Conservation (phyloP, 2,329 filamentous ascomycete species). For the Pseudogymnoascus sp. region DNA sequence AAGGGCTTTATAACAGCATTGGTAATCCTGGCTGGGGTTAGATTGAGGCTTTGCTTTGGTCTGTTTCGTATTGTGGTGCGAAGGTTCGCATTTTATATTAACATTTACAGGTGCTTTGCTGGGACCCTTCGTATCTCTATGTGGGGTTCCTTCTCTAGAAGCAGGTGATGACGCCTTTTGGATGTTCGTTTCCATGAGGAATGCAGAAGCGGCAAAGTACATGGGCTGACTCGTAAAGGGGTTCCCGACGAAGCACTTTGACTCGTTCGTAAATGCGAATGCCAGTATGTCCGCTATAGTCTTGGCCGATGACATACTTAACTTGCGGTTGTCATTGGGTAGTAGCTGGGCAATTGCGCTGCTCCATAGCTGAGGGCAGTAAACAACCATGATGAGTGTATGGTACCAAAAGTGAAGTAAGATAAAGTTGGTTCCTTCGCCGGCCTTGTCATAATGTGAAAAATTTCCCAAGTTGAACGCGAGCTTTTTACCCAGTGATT, state of each 20-base stretch:
- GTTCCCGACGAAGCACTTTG: constrained; percentile 78
- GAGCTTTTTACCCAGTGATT: constrained; percentile 63
- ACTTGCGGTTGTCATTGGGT: constrained; percentile 64
- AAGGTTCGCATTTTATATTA: constrained; percentile 19
- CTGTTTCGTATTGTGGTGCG: constrained; percentile 22
- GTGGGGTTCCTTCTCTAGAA: constrained; percentile 43
- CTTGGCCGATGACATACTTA: constrained; percentile 53
- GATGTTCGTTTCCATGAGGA: constrained; percentile 72
- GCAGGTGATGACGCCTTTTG: constrained; percentile 58
- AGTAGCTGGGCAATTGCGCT: constrained; percentile 63
- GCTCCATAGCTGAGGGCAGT: constrained; percentile 75
- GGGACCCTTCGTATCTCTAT: constrained; percentile 11
- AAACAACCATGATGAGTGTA: constrained; percentile 73
- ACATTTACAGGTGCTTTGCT: constrained; percentile 17
- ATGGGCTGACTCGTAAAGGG: constrained; percentile 87
- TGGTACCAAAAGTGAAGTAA: constrained; percentile 85
- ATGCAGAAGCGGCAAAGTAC: constrained; percentile 84
- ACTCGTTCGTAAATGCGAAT: constrained; percentile 78
- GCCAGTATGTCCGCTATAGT: constrained; percentile 84
- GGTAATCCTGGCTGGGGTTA: constrained; percentile 42
- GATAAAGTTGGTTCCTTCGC: constrained; percentile 81
- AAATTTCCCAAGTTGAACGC: constrained; percentile 85
- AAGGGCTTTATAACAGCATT: constrained; percentile 75
- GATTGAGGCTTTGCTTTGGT: not conserved
- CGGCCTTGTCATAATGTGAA: constrained; percentile 70